These are phyloP conservation scores for Gnomoniopsis smithogilvyi DNA, from an alignment of 2,329 filamentous ascomycete genomes.

Conservation along the genomic window DNA sequence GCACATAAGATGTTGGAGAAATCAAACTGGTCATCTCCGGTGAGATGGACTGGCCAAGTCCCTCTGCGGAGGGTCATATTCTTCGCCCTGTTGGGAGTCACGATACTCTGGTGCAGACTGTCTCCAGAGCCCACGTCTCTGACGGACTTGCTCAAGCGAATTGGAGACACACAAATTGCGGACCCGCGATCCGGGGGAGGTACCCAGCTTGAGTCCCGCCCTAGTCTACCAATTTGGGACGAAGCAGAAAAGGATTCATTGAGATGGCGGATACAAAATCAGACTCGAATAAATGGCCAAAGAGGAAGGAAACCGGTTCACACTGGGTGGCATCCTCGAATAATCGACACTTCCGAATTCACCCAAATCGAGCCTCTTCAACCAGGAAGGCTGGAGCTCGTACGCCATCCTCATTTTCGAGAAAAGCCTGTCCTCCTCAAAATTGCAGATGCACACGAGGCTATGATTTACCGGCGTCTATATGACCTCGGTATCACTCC, in stretches of 20 bases:
- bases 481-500: constrained; percentile 8
- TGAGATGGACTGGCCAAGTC: not conserved
- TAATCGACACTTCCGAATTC: constrained; percentile 8
- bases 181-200: not conserved
- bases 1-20: not conserved
- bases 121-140: not conserved
- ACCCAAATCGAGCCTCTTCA: constrained; percentile 6
- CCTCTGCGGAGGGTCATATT: no score
- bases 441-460: not conserved
- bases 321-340: constrained; percentile 8
- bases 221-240: not conserved
- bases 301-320: not conserved
- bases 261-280: not conserved
- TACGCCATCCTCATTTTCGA: constrained; percentile 11
- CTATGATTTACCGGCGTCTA: constrained; percentile 12
- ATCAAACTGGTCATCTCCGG: no score
- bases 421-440: constrained; percentile 10
- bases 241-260: not conserved
- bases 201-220: not conserved
- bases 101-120: not conserved
- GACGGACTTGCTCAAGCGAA: not conserved
- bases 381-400: constrained; percentile 14
- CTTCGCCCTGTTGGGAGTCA: not conserved
- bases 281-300: not conserved
- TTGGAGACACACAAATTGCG: not conserved